Evolutionary conservation across 73 alveolate species (phyloP), one percentile per base, ranked within the genome.

Genomic region (Urostyla sp.): DNA sequence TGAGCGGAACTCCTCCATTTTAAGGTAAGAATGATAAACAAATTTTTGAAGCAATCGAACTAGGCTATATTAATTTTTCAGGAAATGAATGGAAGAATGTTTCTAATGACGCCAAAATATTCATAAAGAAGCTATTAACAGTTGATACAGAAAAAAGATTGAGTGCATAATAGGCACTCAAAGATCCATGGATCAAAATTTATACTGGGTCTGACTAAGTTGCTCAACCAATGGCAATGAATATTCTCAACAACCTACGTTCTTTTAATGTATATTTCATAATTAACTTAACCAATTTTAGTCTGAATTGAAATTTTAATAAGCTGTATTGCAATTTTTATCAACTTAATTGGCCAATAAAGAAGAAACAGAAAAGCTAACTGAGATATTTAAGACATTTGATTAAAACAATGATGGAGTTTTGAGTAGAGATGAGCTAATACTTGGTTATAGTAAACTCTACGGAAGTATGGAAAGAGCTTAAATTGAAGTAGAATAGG

Each of bases 381-480:
- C 94, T 31, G 90, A 90, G 56, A 87, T 88, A 38, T 93, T 93
- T 81, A 72, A 67, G 15, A 61, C 75, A 51, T 84, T 93, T 60
- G 98, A 93, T 51, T 59, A 91, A 38, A 90, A 93, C 55, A 90
- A 91, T 0, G 97, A 91, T 67, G 98, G 98, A 44, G 87, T 88
- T 24, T 75, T 94, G 48, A 80, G 90, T 57, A 88, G 46, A 74
- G 89, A 88, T 27, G 98, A 91, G 79, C 67, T 94, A 46, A 72
- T 87, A 27, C 52, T 91, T 43, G 97, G 97, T 49, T 79, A 74
- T 51, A 36, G 28, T 34, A 23, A 30, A 3, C 7, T 58, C 44
- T 44, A 72, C 30, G 88, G 89, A 15, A 48, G 48, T 23, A 20
- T 46, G n/a, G 83, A 53, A 1, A 46, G 67, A 13, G 89, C 82